These are phyloP conservation scores for Cladosporium sp. DNA, from an alignment of 2,329 filamentous ascomycete genomes.

Conservation along the genomic window DNA sequence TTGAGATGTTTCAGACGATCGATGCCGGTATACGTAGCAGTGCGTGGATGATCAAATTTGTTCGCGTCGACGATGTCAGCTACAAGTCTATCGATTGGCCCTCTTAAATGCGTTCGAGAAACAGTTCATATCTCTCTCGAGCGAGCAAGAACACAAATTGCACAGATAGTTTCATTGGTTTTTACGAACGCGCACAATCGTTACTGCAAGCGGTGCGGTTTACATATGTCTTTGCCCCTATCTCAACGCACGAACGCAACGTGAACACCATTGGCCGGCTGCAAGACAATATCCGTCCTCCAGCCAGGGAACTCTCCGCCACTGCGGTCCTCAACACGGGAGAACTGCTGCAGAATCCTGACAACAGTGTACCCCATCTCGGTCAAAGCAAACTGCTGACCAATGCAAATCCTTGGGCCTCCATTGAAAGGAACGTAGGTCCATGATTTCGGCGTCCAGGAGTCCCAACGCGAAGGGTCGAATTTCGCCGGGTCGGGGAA, in stretches of 20 bases:
- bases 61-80: no score
- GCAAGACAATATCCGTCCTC: constrained; percentile 52
- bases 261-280: constrained; percentile 46
- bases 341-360: constrained; percentile 49
- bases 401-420: constrained; percentile 52
- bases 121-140: no score
- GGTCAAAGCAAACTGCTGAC: constrained; percentile 54
- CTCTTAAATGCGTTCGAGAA: no score
- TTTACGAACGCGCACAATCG: background rate
- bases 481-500: constrained; percentile 48
- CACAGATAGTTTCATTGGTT: background rate
- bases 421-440: constrained; percentile 54
- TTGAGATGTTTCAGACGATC: no score
- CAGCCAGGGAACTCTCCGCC: constrained; percentile 41
- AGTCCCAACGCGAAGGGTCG: constrained; percentile 53
- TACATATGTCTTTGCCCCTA: background rate
- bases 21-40: no score
- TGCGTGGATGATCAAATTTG: no score
- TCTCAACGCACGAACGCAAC: constrained; percentile 39
- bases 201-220: background rate
- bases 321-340: constrained; percentile 43
- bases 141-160: no score
- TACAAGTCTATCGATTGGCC: no score
- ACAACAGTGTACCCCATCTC: constrained; percentile 54
- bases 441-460: constrained; percentile 54